Evolutionary conservation across 2,329 filamentous ascomycete species (phyloP).

Genomic region (Colletotrichum musicola): DNA sequence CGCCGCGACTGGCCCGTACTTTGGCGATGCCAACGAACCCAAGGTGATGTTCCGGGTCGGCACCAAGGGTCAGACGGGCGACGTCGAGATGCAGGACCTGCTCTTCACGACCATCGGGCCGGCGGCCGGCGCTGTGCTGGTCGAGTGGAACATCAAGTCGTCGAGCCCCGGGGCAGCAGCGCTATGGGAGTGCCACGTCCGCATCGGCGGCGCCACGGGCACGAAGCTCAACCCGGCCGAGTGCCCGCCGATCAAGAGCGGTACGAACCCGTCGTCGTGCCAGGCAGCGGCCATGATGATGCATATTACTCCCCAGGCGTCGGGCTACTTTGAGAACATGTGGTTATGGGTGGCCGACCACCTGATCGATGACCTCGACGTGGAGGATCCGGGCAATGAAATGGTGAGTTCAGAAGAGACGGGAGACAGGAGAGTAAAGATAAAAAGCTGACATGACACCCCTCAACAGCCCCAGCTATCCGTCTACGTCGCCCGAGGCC

Average conservation of each 20-base stretch:
- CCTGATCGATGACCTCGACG: constrained; percentile 50
- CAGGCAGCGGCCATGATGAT: constrained; percentile 55
- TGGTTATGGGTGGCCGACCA: constrained; percentile 81
- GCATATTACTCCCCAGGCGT: constrained; percentile 59
- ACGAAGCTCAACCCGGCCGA: constrained; percentile 72
- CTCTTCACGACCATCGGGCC: constrained; percentile 75
- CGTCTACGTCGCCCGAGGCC: constrained; percentile 52
- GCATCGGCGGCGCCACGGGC: constrained; percentile 77
- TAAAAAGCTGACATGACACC: no score
- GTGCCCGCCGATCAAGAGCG: constrained; percentile 62
- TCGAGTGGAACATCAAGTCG: constrained; percentile 70
- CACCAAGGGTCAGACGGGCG: constrained; percentile 67
- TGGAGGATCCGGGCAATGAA: constrained; percentile 67
- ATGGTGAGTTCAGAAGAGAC: constrained; percentile 50
- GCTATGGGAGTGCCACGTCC: constrained; percentile 71
- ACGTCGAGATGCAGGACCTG: constrained; percentile 78
- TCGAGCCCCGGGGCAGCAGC: constrained; percentile 24
- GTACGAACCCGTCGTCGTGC: constrained; percentile 64
- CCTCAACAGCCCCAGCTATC: constrained; percentile 43
- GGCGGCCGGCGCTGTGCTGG: constrained; percentile 75
- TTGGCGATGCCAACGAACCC: constrained; percentile 52
- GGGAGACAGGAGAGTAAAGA: no score
- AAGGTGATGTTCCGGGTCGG: constrained; percentile 76
- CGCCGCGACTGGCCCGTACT: constrained; percentile 41
- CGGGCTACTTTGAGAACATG: constrained; percentile 64